phyloP scores from a whole-genome alignment of 2,329 filamentous ascomycete genomes.

The Penicillium sp. region DNA sequence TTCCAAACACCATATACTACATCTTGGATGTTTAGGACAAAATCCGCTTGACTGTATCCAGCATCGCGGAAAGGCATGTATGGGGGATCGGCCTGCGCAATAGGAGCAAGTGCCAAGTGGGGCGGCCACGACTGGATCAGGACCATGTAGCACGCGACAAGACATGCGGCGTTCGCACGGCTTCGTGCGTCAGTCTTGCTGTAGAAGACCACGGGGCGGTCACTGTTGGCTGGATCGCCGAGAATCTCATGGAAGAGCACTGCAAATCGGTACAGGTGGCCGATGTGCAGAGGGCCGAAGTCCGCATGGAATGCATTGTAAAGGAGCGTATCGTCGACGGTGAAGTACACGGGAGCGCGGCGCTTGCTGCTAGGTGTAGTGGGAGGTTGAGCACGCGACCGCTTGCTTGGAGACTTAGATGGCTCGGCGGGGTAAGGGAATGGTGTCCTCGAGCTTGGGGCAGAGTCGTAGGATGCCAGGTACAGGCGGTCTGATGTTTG shows the following conservation, averaged over 20 bases:
- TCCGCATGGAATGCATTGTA: constrained; percentile 99
- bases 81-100: constrained; percentile 93
- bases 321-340: constrained; percentile 84
- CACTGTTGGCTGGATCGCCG: constrained; percentile 85
- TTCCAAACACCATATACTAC: constrained; percentile 99
- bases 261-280: constrained; percentile 94
- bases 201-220: constrained; percentile 92
- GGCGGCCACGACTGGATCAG: constrained; percentile 97
- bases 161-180: constrained; percentile 84
- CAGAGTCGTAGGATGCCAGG: constrained; percentile 83
- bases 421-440: constrained; percentile 74
- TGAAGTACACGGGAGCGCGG: constrained; percentile 83
- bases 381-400: constrained; percentile 62
- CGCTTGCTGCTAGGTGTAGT: constrained; percentile 57
- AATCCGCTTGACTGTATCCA: constrained; percentile 97
- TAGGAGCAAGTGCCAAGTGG: constrained; percentile 89
- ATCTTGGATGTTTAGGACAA: constrained; percentile 92
- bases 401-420: constrained; percentile 71
- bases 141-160: constrained; percentile 98
- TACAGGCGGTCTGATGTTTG: constrained; percentile 77
- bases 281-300: constrained; percentile 96
- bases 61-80: constrained; percentile 99
- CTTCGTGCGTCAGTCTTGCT: constrained; percentile 89
- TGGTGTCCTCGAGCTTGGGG: constrained; percentile 76
- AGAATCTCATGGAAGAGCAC: constrained; percentile 95